These are phyloP conservation scores for Cercospora nicotianae DNA, from an alignment of 2,329 filamentous ascomycete species.

Conservation along the genomic window DNA sequence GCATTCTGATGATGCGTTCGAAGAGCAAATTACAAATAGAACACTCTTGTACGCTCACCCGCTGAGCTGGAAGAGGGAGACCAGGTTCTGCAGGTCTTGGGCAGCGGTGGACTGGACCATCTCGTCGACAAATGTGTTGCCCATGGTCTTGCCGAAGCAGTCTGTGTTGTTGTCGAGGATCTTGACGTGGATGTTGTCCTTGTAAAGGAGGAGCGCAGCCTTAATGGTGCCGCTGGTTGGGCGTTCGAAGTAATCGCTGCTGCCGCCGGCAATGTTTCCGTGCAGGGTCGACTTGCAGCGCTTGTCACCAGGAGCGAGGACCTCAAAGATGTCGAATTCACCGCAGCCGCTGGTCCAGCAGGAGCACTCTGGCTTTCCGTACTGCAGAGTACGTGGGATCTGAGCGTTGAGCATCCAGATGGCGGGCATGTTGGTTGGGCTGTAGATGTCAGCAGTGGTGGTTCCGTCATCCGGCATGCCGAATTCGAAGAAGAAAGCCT, in stretches of 20 bases:
- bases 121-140: constrained; percentile 37
- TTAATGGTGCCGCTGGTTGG: constrained; percentile 62
- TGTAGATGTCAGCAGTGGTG: constrained; percentile 42
- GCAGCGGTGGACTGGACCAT: constrained; percentile 38
- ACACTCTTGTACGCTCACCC: constrained; percentile 10
- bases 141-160: constrained; percentile 39
- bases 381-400: constrained; percentile 70
- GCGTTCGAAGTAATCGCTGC: constrained; percentile 70
- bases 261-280: constrained; percentile 60
- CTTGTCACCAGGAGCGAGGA: constrained; percentile 63
- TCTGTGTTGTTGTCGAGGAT: constrained; percentile 43
- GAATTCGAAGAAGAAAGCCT: constrained; percentile 73
- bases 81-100: constrained; percentile 36
- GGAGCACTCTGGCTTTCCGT: constrained; percentile 62
- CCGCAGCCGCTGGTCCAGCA: constrained; percentile 72
- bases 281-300: constrained; percentile 72
- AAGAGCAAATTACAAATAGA: constrained; percentile 8
- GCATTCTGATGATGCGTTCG: neutral
- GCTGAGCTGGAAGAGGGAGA: constrained; percentile 42
- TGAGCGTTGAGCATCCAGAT: constrained; percentile 74
- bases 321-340: constrained; percentile 74
- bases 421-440: constrained; percentile 64
- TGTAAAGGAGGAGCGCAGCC: constrained; percentile 63
- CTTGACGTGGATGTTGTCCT: constrained; percentile 58
- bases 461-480: constrained; percentile 65